Evolutionary conservation across 2,329 filamentous ascomycete genomes (phyloP).

Genomic region (Xylariaceae sp.): DNA sequence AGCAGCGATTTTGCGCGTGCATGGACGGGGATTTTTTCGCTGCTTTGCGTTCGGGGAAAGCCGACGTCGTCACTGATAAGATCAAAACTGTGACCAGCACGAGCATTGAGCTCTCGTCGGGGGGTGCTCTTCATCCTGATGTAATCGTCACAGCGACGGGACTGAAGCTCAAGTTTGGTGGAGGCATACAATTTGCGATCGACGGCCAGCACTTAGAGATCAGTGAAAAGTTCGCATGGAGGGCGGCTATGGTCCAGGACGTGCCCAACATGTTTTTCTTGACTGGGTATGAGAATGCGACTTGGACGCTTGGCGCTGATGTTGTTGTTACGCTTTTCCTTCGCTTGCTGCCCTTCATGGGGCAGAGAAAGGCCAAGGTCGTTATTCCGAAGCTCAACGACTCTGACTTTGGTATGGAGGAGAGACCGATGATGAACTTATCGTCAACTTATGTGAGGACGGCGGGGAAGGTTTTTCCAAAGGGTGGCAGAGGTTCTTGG

Average conservation of each 20-base stretch:
- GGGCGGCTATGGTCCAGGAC: conserved; percentile 61
- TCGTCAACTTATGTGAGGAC: conserved; percentile 35
- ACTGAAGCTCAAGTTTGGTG: conserved; percentile 55
- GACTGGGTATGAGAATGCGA: conserved; percentile 62
- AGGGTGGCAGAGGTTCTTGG: conserved; percentile 23
- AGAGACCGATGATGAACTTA: conserved; percentile 32
- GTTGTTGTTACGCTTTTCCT: conserved; percentile 45
- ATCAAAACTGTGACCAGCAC: conserved; percentile 48
- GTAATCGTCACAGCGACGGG: conserved; percentile 69
- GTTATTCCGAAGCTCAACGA: conserved; percentile 10
- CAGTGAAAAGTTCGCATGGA: conserved; percentile 56
- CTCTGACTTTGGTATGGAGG: conserved; percentile 4
- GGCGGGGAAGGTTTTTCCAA: conserved; percentile 38
- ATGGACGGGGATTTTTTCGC: conserved; percentile 55
- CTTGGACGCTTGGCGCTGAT: conserved; percentile 66
- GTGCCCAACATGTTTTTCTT: conserved; percentile 60
- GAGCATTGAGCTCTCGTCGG: conserved; percentile 45
- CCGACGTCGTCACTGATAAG: conserved; percentile 46
- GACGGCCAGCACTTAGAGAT: conserved; percentile 50
- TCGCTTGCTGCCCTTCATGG: conserved; percentile 48
- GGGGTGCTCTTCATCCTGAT: conserved; percentile 54
- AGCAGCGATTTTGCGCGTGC: conserved; percentile 71
- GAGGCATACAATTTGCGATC: conserved; percentile 48
- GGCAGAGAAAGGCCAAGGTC: conserved; percentile 19
- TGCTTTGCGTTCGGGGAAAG: conserved; percentile 42